Evolutionary conservation across 768 basidiomycete species (phyloP).

Genomic region (Mycena chlorophos): DNA sequence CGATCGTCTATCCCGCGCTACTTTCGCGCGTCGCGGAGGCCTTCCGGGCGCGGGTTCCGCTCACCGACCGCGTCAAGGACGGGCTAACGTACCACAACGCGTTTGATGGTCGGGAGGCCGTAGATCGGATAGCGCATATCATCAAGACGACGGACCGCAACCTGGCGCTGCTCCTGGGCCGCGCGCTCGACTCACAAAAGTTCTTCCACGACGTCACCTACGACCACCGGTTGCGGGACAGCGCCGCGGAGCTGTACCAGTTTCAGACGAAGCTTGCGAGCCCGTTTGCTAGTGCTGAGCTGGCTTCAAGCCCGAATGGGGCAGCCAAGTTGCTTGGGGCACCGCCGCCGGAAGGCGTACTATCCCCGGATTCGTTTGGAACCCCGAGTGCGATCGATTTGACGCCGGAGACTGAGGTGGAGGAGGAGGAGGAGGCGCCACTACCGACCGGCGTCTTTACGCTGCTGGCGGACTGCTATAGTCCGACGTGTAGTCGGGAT

Average conservation of each 20-base stretch:
- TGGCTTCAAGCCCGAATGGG: slow-evolving; percentile 35
- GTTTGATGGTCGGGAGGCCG: slow-evolving; percentile 96
- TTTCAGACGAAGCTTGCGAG: slow-evolving; percentile 82
- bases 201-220: slow-evolving; percentile 99
- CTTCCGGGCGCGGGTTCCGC: slow-evolving; percentile 77
- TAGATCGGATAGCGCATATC: slow-evolving; percentile 95
- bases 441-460: slow-evolving; percentile 95
- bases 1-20: slow-evolving; percentile 92
- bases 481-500: slow-evolving; percentile 93
- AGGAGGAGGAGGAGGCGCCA: slow-evolving; percentile 56
- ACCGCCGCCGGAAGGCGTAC: slow-evolving; percentile 8
- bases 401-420: slow-evolving; percentile 30
- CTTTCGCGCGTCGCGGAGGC: slow-evolving; percentile 93
- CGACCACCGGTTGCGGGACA: slow-evolving; percentile 92
- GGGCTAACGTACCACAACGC: slow-evolving; percentile 94
- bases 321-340: slow-evolving; percentile 16
- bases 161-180: slow-evolving; percentile 89
- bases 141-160: slow-evolving; percentile 98
- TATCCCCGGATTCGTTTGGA: slow-evolving; percentile 18
- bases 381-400: slow-evolving; percentile 15
- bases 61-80: slow-evolving; percentile 86
- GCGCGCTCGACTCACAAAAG: slow-evolving; percentile 95
- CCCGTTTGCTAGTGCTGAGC: slow-evolving; percentile 81
- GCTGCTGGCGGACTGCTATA: slow-evolving; percentile 95
- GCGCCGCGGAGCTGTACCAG: slow-evolving; percentile 86